Evolutionary conservation across 208 protist species (phyloP).

Genomic region (Phytomonas francai): DNA sequence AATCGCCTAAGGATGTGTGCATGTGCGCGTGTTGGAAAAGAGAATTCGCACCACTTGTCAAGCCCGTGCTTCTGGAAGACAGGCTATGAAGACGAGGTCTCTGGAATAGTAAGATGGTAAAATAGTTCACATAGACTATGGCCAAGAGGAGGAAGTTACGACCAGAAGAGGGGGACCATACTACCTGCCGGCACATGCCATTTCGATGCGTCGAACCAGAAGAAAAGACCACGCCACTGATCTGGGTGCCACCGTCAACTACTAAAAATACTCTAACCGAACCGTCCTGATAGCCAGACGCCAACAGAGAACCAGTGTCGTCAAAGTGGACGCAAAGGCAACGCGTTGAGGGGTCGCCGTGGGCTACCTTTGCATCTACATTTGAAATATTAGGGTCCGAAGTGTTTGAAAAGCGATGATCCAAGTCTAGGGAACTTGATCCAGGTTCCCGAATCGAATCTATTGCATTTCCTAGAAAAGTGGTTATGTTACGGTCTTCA

Average conservation of each 20-base stretch:
- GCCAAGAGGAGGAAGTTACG: constrained; percentile 74
- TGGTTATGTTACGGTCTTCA: not conserved
- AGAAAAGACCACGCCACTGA: constrained; percentile 26
- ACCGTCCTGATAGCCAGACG: constrained; percentile 40
- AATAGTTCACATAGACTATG: constrained; percentile 31
- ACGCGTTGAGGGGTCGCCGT: not conserved
- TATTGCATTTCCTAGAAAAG: not conserved
- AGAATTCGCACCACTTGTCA: not conserved
- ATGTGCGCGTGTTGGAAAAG: constrained; percentile 2
- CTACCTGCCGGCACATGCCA: constrained; percentile 35
- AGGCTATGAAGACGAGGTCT: constrained; percentile 21
- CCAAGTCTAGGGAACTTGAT: not conserved
- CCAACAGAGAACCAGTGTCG: constrained; percentile 55
- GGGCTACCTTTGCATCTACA: not conserved
- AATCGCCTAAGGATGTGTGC: not conserved
- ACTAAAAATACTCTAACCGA: constrained; percentile 42
- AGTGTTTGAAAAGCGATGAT: not conserved
- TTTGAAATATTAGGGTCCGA: not conserved
- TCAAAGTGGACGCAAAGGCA: constrained; percentile 48
- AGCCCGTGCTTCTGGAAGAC: not conserved
- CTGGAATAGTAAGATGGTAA: constrained; percentile 59
- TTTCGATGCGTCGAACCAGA: not conserved
- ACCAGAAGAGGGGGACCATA: constrained; percentile 66
- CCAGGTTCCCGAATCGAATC: not conserved
- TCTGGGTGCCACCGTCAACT: constrained; percentile 22